Base-by-base conservation (phyloP, 2,329 filamentous ascomycete genomes). In the Penicillium glabrum region DNA sequence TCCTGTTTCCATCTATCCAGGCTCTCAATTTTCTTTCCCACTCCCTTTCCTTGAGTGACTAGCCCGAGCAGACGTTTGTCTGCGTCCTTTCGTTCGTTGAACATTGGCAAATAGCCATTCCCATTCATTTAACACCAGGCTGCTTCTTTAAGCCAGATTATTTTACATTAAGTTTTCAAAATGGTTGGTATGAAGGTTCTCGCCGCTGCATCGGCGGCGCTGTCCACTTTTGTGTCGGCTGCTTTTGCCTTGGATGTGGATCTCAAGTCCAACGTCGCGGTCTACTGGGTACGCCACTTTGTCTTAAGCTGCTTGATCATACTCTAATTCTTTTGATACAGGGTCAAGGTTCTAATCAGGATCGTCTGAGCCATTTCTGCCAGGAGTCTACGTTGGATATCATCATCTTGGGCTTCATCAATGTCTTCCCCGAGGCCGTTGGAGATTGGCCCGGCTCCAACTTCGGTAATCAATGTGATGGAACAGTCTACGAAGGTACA, bases 381-480 rank as follows among this genome's bases (percentile, higher is more conserved):
- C 65, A 76, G 37, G 79, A 84, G 52, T 70, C 76, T 0, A 76
- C 74, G 31, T 68, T 83, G 56, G 83, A 86, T 60, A 80, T 86
- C 48, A 81, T 86, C 67, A 81, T 80, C 58, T 69, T 86, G 57
- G 82, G 73, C 4, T 86, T 86, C 62, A 74, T 86, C 54, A 82
- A 82, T 61, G 61, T 72, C 39, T 85, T 85, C 63, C 83, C 83
- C 0, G 74, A 77, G 46, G 66, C 67, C 29, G 58, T 67, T 19
- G 76, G 74, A 39, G 78, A 77, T 35, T 83, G 76, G 60, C 83
- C 83, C 5, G 77, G 75, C 11, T 79, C 77, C 13, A 84, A 86
- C 71, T 85, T 85, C 65, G 83, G 80, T 59, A 83, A 82, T 63
- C 81, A 82, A 43, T 85, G 83, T 61, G 75, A 75, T 58, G 73